Evolutionary conservation across 768 basidiomycete genomes (phyloP), one percentile per base, ranked within the genome.

Genomic region (Russula sp.): DNA sequence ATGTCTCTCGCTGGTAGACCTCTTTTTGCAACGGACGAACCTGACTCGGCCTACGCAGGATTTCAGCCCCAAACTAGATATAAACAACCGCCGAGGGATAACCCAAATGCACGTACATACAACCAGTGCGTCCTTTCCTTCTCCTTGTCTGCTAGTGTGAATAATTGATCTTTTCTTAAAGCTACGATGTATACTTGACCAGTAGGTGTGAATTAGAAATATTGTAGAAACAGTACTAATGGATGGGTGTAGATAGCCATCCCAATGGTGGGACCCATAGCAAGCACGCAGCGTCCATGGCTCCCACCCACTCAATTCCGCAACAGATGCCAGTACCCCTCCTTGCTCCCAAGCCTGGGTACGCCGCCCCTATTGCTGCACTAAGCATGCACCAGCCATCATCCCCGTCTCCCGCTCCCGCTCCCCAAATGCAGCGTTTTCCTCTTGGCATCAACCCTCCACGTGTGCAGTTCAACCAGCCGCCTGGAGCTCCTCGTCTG

Each of bases 341-440:
- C 65, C 87, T 83, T 4, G 84, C 87, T 3, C 89, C 88, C 31
- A 80, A 80, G 42, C 88, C 89, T 4, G 88, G 89, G 6, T 91
- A 91, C 68, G 82, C 86, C 35, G 83, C 86, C 3, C 85, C 86
- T 39, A 81, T 89, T 34, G 77, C 86, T 14, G 86, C 82, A 2
- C 80, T 89, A 39, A 85, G 83, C 66, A 75, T 88, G 35, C 74
- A 82, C 5, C 80, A 77, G 48, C 82, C 82, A 2, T 75, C 82
- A 2, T 75, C 76, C 34, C 76, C 78, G 1, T 72, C 77, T 13
- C 76, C 56, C 20, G 39, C 62, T 16, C 6, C 32, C 18, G 20
- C 32, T n/a, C 44, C 45, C 22, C 52, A 57, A 18, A 40, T 27
- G 59, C 37, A 54, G 18, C 55, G 78, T 6, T 70, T 72, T 42